A percentile compares a stretch with the other conserved stretches of the same genome.
Conservation (phyloP, 2,329 filamentous ascomycete genomes). For the Plectosphaerella cucumerina region DNA sequence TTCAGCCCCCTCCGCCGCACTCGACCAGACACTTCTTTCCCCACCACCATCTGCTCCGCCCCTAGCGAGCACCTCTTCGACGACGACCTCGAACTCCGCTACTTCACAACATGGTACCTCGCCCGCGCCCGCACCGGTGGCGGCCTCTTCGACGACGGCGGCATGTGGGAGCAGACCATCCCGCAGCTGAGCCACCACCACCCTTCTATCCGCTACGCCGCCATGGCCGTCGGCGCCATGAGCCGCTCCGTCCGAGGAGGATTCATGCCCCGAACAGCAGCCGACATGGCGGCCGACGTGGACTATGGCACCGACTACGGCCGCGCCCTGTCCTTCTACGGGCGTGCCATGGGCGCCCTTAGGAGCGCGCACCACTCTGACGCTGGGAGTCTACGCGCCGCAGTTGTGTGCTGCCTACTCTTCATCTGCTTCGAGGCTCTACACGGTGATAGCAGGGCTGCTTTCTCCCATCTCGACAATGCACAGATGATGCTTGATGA, state of each 20-base stretch:
- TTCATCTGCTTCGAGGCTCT: slow-evolving; percentile 32
- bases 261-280: slow-evolving; percentile 6
- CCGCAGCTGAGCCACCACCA: slow-evolving; percentile 27
- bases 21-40: no score
- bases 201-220: slow-evolving; percentile 29
- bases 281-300: slow-evolving; percentile 5
- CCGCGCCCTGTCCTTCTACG: slow-evolving; percentile 26
- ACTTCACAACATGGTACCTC: slow-evolving; percentile 21
- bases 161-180: slow-evolving; percentile 29
- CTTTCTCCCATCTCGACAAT: slow-evolving; percentile 28
- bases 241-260: slow-evolving; percentile 15
- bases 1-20: no score
- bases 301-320: slow-evolving; percentile 19
- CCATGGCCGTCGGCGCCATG: slow-evolving; percentile 30
- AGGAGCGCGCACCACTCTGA: slow-evolving; percentile 12
- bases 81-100: slow-evolving; percentile 15
- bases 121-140: slow-evolving; percentile 16
- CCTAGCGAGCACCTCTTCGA: slow-evolving; percentile 7
- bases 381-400: slow-evolving; percentile 17
- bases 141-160: slow-evolving; percentile 24
- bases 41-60: slow-evolving; percentile 3
- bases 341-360: slow-evolving; percentile 24
- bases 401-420: slow-evolving; percentile 29
- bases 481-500: slow-evolving; percentile 32
- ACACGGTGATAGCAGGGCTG: slow-evolving; percentile 28